Percentiles rank a stretch among this genome's conserved stretches.
Evolutionary conservation across 2,329 filamentous ascomycete genomes (phyloP).

Genomic region (Colletotrichum eremochloae): DNA sequence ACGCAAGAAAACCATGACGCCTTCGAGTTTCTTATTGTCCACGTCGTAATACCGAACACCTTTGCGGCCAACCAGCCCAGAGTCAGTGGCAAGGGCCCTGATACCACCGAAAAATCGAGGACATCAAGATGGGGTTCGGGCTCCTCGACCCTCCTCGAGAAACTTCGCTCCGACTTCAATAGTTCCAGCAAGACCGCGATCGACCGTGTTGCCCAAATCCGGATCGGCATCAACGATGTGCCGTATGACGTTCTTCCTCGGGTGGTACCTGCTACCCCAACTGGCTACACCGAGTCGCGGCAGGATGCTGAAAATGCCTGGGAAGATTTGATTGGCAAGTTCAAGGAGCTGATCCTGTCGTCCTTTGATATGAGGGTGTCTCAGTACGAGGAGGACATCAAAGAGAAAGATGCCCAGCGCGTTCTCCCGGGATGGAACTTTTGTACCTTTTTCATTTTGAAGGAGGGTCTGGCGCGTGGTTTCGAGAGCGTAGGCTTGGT

Average conservation of each 20-base stretch:
- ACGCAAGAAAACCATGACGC: slow-evolving; percentile 95
- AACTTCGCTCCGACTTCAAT: slow-evolving; percentile 91
- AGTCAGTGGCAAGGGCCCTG: slow-evolving; percentile 65
- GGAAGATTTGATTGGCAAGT: slow-evolving; percentile 85
- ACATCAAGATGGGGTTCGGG: slow-evolving; percentile 83
- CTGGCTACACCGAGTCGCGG: slow-evolving; percentile 76
- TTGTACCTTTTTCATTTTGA: slow-evolving; percentile 98
- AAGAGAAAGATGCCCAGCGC: slow-evolving; percentile 90
- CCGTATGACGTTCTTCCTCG: slow-evolving; percentile 74
- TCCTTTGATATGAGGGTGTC: slow-evolving; percentile 92
- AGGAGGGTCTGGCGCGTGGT: slow-evolving; percentile 91
- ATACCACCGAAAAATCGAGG: slow-evolving; percentile 74
- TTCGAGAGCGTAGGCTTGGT: slow-evolving; percentile 97
- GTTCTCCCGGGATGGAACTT: slow-evolving; percentile 97
- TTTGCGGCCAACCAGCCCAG: slow-evolving; percentile 83
- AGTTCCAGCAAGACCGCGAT: slow-evolving; percentile 77
- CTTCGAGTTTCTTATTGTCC: slow-evolving; percentile 94
- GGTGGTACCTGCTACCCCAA: slow-evolving; percentile 73
- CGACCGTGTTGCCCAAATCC: slow-evolving; percentile 88
- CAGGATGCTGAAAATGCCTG: slow-evolving; percentile 87
- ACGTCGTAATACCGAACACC: slow-evolving; percentile 91
- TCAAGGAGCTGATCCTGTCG: slow-evolving; percentile 87
- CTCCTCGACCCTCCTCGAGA: slow-evolving; percentile 88
- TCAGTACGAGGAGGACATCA: slow-evolving; percentile 97
- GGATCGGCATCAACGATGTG: slow-evolving; percentile 79